Evolutionary conservation across 208 protist species (phyloP).

Genomic region (Leishmania tropica): DNA sequence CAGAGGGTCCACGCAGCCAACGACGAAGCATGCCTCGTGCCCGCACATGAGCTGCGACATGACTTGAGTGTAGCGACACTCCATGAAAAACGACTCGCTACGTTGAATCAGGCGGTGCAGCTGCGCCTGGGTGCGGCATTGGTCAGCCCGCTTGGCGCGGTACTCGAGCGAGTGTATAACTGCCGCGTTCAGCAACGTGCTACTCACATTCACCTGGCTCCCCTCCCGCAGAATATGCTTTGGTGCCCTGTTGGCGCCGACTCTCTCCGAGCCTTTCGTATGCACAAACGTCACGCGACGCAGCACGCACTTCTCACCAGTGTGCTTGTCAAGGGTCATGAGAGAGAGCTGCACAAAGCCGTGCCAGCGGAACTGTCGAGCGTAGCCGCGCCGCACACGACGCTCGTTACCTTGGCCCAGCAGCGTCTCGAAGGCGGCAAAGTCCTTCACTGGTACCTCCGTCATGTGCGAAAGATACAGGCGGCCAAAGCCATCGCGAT

Average conservation of each 20-base stretch:
- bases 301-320: conserved; percentile 60
- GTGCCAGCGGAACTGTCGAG: conserved; percentile 79
- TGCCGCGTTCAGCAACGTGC: conserved; percentile 77
- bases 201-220: conserved; percentile 84
- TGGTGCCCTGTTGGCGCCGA: conserved; percentile 64
- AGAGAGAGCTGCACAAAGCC: conserved; percentile 86
- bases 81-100: conserved; percentile 92
- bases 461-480: conserved; percentile 74
- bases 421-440: conserved; percentile 68
- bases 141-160: conserved; percentile 47
- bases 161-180: conserved; percentile 89
- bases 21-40: conserved; percentile 84
- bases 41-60: conserved; percentile 90
- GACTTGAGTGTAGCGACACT: conserved; percentile 89
- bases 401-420: conserved; percentile 62
- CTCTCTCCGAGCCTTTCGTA: conserved; percentile 84
- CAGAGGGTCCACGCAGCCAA: conserved; percentile 80
- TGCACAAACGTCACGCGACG: conserved; percentile 89
- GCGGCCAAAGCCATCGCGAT: conserved; percentile 68
- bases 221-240: conserved; percentile 53
- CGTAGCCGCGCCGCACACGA: conserved; percentile 54
- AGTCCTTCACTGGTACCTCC: conserved; percentile 58
- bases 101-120: conserved; percentile 74
- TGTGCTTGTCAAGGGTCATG: conserved; percentile 62
- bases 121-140: conserved; percentile 45